Conservation (phyloP, 2,329 filamentous ascomycete species). For the Sporothrix humicola region DNA sequence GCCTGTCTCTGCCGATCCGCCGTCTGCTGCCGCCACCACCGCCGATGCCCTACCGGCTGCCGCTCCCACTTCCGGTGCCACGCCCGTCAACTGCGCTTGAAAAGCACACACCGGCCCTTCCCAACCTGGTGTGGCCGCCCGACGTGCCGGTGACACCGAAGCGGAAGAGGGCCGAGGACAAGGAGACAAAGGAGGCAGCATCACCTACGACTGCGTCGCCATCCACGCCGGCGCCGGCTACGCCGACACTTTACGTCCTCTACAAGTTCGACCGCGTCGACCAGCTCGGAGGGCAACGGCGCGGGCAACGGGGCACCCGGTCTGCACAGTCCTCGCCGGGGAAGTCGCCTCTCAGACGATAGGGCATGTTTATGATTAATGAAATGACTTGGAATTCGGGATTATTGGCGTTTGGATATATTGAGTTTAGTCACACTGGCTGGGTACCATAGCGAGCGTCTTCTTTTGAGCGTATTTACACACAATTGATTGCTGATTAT, state of each 20-base stretch:
- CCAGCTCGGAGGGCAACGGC: slow-evolving; percentile 35
- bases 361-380: not conserved
- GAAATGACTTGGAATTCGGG: not conserved
- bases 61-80: not conserved
- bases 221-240: not conserved
- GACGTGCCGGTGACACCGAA: not conserved
- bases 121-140: not conserved
- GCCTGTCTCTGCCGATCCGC: slow-evolving; percentile 24
- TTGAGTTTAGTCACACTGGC: not conserved
- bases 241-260: slow-evolving; percentile 27
- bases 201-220: not conserved
- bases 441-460: slow-evolving; percentile 20
- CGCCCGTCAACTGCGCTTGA: not conserved
- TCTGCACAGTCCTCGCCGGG: not conserved
- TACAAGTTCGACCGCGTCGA: slow-evolving; percentile 38
- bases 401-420: not conserved
- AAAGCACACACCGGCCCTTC: not conserved
- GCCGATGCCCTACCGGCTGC: slow-evolving; percentile 3
- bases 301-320: slow-evolving; percentile 25
- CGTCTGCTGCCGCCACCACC: slow-evolving; percentile 22
- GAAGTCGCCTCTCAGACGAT: not conserved
- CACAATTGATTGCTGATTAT: too few relatives aligned
- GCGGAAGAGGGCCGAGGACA: not conserved
- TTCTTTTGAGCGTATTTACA: not conserved
- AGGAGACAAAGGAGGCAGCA: not conserved